These are phyloP conservation scores for Cryomyces minteri DNA, from an alignment of 495 filamentous ascomycete genomes.

Conservation along the genomic window DNA sequence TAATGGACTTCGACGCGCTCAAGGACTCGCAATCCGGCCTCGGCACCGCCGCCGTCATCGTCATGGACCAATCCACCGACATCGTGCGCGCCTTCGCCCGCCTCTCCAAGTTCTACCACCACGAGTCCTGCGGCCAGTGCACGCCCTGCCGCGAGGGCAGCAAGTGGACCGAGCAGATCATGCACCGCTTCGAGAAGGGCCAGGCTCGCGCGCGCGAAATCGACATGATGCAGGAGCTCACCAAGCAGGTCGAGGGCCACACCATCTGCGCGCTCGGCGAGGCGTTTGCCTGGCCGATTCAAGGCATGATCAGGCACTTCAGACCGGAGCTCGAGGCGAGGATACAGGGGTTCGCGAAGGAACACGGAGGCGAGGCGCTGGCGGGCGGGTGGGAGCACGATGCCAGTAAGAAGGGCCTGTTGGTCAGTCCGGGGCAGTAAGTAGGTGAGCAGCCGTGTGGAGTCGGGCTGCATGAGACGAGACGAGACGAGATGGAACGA, in stretches of 20 bases:
- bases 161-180: slow-evolving; percentile 98
- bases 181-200: slow-evolving; percentile 86
- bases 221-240: slow-evolving; percentile 98
- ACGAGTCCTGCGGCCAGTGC: slow-evolving; percentile 96
- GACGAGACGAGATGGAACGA: no score
- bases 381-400: slow-evolving; percentile 81
- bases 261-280: slow-evolving; percentile 96
- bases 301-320: slow-evolving; percentile 96
- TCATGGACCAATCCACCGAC: slow-evolving; percentile 96
- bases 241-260: slow-evolving; percentile 97
- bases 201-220: slow-evolving; percentile 79
- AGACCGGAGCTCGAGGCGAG: slow-evolving; percentile 82
- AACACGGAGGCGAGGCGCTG: slow-evolving; percentile 47
- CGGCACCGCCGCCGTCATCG: slow-evolving; percentile 94
- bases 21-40: slow-evolving; percentile 96
- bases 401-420: slow-evolving; percentile 53
- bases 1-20: slow-evolving; percentile 97
- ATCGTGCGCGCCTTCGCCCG: slow-evolving; percentile 85
- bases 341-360: slow-evolving; percentile 56
- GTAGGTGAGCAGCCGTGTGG: neutral
- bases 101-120: slow-evolving; percentile 90
- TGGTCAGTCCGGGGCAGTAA: slow-evolving; percentile 78
- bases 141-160: slow-evolving; percentile 93
- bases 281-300: slow-evolving; percentile 95
- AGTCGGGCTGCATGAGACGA: neutral